Conservation (phyloP, 2,329 filamentous ascomycete genomes). For the Colletotrichum theobromicola region DNA sequence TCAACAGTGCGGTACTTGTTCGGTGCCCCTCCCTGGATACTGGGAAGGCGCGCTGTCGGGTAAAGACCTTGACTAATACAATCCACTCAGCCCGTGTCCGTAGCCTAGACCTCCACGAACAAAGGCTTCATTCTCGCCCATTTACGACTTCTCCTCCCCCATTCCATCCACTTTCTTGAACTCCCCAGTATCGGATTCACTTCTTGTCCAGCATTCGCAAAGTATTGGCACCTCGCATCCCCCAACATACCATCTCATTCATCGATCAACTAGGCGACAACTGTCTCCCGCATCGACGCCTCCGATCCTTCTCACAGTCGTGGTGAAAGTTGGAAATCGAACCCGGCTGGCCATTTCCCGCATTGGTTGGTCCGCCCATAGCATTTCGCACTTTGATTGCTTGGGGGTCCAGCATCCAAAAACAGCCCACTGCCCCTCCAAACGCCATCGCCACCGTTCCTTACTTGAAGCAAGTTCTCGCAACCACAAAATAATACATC, state of each 20-base stretch:
- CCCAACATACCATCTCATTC: not conserved
- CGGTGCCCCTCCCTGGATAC: not conserved
- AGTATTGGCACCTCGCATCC: not conserved
- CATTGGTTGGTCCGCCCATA: not conserved
- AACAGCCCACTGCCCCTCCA: slow-evolving; percentile 8
- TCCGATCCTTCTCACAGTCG: not conserved
- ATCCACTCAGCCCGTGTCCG: slow-evolving; percentile 19
- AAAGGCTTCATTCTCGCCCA: slow-evolving; percentile 22
- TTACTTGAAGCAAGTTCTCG: not conserved
- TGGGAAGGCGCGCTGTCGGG: slow-evolving; percentile 17
- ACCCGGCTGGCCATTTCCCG: not conserved
- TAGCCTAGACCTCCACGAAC: slow-evolving; percentile 9
- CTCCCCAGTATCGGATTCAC: not conserved
- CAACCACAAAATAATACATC: slow-evolving; percentile 16
- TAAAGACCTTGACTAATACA: slow-evolving; percentile 23
- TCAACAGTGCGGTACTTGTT: slow-evolving; percentile 3
- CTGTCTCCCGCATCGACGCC: not conserved
- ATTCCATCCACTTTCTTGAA: slow-evolving; percentile 19
- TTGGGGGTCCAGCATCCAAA: not conserved
- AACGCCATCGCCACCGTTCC: slow-evolving; percentile 8
- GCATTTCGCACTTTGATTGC: not conserved
- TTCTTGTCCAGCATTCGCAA: not conserved
- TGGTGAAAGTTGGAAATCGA: slow-evolving; percentile 4
- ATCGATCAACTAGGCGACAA: not conserved
- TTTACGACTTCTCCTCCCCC: slow-evolving; percentile 20